phyloP scores from a whole-genome alignment of 78 protist species.

The Speleostelium caveatum region DNA sequence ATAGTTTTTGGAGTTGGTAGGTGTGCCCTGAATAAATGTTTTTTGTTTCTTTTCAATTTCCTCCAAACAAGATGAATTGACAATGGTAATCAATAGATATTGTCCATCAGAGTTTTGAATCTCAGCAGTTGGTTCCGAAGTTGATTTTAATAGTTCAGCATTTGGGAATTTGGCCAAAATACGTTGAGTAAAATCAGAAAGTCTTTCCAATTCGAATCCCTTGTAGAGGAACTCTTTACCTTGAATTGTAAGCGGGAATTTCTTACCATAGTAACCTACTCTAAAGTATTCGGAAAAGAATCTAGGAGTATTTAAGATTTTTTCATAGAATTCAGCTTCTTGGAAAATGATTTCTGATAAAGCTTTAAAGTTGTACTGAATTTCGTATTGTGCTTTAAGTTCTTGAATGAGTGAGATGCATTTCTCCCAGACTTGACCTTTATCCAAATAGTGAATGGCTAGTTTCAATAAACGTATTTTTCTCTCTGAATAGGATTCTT shows the following conservation, averaged over 20 bases:
- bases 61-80: slow-evolving; percentile 40
- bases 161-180: slow-evolving; percentile 80
- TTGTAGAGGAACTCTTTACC: slow-evolving; percentile 84
- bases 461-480: slow-evolving; percentile 53
- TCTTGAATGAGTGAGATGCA: slow-evolving; percentile 52
- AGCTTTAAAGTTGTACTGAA: slow-evolving; percentile 30
- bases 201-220: slow-evolving; percentile 79
- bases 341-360: slow-evolving; percentile 38
- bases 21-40: slow-evolving; percentile 42
- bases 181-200: slow-evolving; percentile 74
- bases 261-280: slow-evolving; percentile 87
- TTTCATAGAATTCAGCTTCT: slow-evolving; percentile 76
- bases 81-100: slow-evolving; percentile 59
- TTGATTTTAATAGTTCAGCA: slow-evolving; percentile 76
- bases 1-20: slow-evolving; percentile 49
- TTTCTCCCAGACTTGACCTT: slow-evolving; percentile 86
- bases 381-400: slow-evolving; percentile 48
- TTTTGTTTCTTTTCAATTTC: slow-evolving; percentile 52
- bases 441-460: slow-evolving; percentile 63
- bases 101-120: slow-evolving; percentile 61
- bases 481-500: slow-evolving; percentile 44
- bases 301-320: slow-evolving; percentile 73
- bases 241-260: slow-evolving; percentile 75
- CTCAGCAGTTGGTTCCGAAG: slow-evolving; percentile 54
- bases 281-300: slow-evolving; percentile 83